phyloP scores from a whole-genome alignment of 768 basidiomycete species.

The Punctularia strigosozonata region DNA sequence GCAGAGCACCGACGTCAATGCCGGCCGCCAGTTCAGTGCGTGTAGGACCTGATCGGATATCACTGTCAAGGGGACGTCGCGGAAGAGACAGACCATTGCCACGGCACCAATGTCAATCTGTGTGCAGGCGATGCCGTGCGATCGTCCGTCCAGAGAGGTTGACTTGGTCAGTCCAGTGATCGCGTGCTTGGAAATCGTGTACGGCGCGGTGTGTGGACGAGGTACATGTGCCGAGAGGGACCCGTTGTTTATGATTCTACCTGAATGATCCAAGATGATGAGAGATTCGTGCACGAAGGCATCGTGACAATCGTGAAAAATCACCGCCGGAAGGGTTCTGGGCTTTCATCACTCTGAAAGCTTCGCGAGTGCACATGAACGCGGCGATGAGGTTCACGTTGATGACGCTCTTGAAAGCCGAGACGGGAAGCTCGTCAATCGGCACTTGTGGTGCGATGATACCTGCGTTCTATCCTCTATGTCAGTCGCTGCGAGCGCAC shows the following conservation, averaged over 20 bases:
- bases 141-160: conserved; percentile 66
- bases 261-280: conserved; percentile 19
- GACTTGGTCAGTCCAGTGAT: conserved; percentile 67
- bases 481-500: too few relatives aligned
- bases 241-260: conserved; percentile 80
- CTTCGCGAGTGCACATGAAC: conserved; percentile 70
- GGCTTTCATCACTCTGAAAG: conserved; percentile 58
- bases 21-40: conserved; percentile 43
- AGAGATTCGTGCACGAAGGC: too few relatives aligned
- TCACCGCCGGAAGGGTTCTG: conserved; percentile 64
- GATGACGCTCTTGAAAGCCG: conserved; percentile 51
- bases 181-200: conserved; percentile 75
- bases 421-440: conserved; percentile 50
- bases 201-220: conserved; percentile 47
- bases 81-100: too few relatives aligned
- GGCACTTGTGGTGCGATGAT: conserved; percentile 33
- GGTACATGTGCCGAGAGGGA: conserved; percentile 62
- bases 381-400: conserved; percentile 63
- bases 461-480: conserved; percentile 73
- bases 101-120: conserved; percentile 70
- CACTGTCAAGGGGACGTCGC: too few relatives aligned
- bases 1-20: conserved; percentile 40
- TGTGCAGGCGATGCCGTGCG: conserved; percentile 61
- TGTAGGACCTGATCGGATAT: conserved; percentile 47
- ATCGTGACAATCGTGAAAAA: too few relatives aligned